Base-by-base conservation (phyloP, 2,329 filamentous ascomycete species). In the Leptographium galeiforme region DNA sequence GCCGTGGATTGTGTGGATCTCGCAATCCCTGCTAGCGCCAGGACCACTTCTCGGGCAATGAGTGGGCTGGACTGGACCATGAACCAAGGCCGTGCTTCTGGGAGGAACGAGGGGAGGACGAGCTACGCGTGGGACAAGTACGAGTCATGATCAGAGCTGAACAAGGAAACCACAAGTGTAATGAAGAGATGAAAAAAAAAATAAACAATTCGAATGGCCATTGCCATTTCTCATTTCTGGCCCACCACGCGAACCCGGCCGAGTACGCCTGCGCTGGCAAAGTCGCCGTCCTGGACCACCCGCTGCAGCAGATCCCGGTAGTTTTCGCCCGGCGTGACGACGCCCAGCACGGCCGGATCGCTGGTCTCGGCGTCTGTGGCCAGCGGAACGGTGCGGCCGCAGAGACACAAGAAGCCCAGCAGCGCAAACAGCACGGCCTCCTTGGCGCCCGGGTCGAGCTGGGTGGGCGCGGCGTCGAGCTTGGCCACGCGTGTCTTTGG, bases 391-490 rank as follows among this genome's bases (percentile, higher is more conserved):
- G 48, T 43, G 19, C 39, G 48, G 19, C 48, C 48, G 10, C 36
- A 50, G 48, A 50, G 18, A 38, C 48, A 14, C 12, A 50, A 36
- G 36, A 50, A 50, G 36, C 48, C 48, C n/a, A 50, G 48, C 48
- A 50, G 30, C 8, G 48, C 48, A 43, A 50, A 50, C 36, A 50
- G 25, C 12, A 50, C 48, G 19, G 48, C 48, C 48, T 50, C 48
- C 36, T 50, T 50, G 36, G 48, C 48, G 48, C 48, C 38, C 10
- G 48, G 19, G 7, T 41, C 38, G 13, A 50, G 48, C 19, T 32
- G 3, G 12, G 30, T 43, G 36, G 48, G 48, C 36, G 48, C 48
- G 8, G 13, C 38, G 39, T 50, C 48, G 36, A 50, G 48, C 19
- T 16, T 30, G 36, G 48, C 48, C 8, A 50, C 48, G 12, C 48